Evolutionary conservation across 2,329 filamentous ascomycete species (phyloP).

Genomic region (Microsporum audouinii): DNA sequence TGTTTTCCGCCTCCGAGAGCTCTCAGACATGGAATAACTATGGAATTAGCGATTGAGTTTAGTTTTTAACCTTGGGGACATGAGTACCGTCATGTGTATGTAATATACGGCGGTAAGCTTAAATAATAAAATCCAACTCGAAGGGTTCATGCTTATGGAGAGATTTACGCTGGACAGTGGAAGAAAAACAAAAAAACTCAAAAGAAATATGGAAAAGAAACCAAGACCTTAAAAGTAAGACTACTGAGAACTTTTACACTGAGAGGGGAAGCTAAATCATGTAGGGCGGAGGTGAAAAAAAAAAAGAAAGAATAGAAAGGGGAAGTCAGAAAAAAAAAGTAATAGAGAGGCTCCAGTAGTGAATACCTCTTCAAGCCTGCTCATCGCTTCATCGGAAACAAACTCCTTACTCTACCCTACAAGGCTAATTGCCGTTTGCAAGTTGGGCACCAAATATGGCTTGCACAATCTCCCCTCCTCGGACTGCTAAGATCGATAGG

Average conservation of each 20-base stretch:
- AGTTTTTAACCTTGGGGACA: neutral
- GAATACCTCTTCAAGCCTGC: no score
- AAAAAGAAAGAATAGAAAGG: neutral
- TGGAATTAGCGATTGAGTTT: neutral
- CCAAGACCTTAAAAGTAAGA: neutral
- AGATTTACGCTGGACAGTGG: no score
- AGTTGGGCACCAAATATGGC: conserved; percentile 7
- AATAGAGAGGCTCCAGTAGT: neutral
- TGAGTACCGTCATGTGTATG: neutral
- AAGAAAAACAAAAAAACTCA: neutral
- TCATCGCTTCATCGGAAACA: neutral
- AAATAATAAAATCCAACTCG: no score
- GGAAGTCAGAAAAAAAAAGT: neutral
- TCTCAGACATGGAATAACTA: neutral
- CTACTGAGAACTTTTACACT: neutral
- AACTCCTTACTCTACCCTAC: neutral
- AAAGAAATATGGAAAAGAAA: neutral
- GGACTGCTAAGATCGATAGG: conserved; percentile 61
- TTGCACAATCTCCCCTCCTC: conserved; percentile 24
- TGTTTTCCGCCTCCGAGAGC: neutral
- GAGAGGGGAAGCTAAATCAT: neutral
- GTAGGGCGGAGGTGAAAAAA: neutral
- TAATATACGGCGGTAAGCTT: no score
- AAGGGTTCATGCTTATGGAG: no score
- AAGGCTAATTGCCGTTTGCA: neutral